Base-by-base conservation (phyloP, 805 yeast species). In the Saturnispora zaruensis region DNA sequence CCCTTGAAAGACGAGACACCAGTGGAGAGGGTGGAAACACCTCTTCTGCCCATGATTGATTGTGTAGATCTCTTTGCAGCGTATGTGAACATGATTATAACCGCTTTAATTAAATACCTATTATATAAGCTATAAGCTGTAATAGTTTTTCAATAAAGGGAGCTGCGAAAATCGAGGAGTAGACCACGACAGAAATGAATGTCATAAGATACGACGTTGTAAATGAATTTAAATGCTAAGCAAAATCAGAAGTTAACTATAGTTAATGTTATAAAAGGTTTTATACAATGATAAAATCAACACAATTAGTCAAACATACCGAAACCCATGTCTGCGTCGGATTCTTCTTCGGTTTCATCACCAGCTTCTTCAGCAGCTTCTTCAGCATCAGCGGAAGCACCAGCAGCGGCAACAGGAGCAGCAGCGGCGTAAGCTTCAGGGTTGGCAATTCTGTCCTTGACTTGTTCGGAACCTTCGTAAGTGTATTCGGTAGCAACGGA, bases 371-470 rank as follows among this genome's bases (percentile, higher is more conserved):
- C 90, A 48, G 78, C 86, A 58, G 82, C 87, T 53, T 76, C 89
- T 58, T 77, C 84, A 57, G 79, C 79, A 50, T 72, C 76, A 58
- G 75, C 66, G 57, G 78, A 65, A 56, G 77, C 64, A 66, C 87
- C 80, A 65, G 95, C 87, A 70, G 85, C 84, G 67, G 96, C 96
- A 72, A 77, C 96, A 67, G 98, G 96, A 68, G 97, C 97, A 77
- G 96, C 95, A 69, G 98, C 84, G 71, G 98, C 99, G 78, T 91
- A 93, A 74, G 96, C 96, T 60, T 93, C 98, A 74, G 99, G 99
- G 95, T 93, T 91, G 74, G 96, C 98, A 68, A 93, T 80, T 80
- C 98, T 87, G 86, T 93, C 99, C 86, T 88, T 88, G 80, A 93
- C 84, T 63, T 91, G 90, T 81, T 90, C 99, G 64, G 96, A 87